These are phyloP conservation scores for Pichia sp. DNA, from an alignment of 1,139 yeast genomes.

Conservation along the genomic window DNA sequence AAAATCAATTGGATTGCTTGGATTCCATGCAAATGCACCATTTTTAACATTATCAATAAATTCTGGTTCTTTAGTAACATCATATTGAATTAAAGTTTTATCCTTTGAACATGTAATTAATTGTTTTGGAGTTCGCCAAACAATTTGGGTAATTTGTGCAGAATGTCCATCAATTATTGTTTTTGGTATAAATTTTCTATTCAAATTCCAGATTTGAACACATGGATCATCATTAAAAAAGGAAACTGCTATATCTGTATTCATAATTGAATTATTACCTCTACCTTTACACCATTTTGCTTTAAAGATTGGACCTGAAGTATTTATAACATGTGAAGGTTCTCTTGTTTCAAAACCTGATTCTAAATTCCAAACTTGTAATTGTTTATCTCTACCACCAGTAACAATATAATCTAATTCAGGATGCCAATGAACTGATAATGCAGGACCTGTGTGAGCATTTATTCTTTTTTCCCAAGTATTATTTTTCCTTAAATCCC, in stretches of 20 bases:
- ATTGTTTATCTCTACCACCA: conserved; percentile 87
- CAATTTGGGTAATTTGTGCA: conserved; percentile 44
- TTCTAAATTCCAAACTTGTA: conserved; percentile 70
- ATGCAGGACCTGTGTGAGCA: conserved; percentile 90
- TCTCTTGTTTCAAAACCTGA: conserved; percentile 34
- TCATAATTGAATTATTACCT: conserved; percentile 33
- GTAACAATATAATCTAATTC: conserved; percentile 75
- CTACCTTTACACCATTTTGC: conserved; percentile 58
- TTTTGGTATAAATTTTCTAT: conserved; percentile 69
- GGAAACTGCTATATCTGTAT: conserved; percentile 70
- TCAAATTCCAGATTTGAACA: conserved; percentile 66
- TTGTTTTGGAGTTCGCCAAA: conserved; percentile 44
- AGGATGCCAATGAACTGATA: conserved; percentile 86
- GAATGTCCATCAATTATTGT: conserved; percentile 52
- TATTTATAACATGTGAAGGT: conserved; percentile 68
- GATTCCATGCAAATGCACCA: conserved; percentile 52
- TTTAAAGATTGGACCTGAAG: conserved; percentile 72
- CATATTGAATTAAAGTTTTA: conserved; percentile 49
- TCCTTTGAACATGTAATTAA: conserved; percentile 51
- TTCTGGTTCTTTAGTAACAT: conserved; percentile 43
- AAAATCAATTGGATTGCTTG: conserved; percentile 38
- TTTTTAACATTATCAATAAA: conserved; percentile 51
- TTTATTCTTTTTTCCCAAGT: conserved; percentile 68
- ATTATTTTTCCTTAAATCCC: conserved; percentile 63
- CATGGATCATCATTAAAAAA: conserved; percentile 73